Evolutionary conservation across 2,329 filamentous ascomycete species (phyloP).

Genomic region (Trichophyton schoenleinii): DNA sequence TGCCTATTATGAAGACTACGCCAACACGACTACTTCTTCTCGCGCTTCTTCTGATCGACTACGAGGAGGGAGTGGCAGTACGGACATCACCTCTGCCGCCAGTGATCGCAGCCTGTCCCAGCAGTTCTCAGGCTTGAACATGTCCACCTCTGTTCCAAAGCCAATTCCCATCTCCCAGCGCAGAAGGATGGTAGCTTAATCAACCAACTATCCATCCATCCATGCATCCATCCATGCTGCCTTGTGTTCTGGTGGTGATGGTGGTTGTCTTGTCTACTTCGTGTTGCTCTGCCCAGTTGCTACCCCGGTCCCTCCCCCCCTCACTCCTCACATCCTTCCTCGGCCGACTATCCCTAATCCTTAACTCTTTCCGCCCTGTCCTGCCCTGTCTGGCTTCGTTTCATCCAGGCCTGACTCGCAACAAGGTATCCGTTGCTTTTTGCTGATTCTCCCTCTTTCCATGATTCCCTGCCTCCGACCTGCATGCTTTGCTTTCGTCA

Average conservation of each 20-base stretch:
- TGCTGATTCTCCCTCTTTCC: neutral
- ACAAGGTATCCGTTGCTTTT: neutral
- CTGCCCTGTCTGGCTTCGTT: neutral
- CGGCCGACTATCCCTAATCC: neutral
- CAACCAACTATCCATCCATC: no score
- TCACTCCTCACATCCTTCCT: neutral
- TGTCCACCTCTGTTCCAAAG: slow-evolving; percentile 6
- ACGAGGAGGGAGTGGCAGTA: slow-evolving; percentile 13
- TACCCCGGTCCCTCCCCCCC: neutral
- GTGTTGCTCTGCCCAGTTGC: no score
- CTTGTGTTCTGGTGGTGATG: no score
- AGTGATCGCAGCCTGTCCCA: slow-evolving; percentile 16
- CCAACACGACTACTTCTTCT: neutral
- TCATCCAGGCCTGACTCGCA: neutral
- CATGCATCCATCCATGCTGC: no score
- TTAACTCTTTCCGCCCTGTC: neutral
- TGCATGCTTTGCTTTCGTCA: neutral
- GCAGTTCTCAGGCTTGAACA: neutral
- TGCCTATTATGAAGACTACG: neutral
- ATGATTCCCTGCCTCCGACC: neutral
- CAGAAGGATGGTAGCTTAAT: slow-evolving; percentile 5
- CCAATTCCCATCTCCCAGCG: slow-evolving; percentile 15
- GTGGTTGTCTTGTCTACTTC: neutral
- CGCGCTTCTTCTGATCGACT: neutral
- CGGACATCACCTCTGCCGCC: neutral